Evolutionary conservation across 1,284 basidiomycete genomes (phyloP).

Genomic region (Inonotus hispidus): DNA sequence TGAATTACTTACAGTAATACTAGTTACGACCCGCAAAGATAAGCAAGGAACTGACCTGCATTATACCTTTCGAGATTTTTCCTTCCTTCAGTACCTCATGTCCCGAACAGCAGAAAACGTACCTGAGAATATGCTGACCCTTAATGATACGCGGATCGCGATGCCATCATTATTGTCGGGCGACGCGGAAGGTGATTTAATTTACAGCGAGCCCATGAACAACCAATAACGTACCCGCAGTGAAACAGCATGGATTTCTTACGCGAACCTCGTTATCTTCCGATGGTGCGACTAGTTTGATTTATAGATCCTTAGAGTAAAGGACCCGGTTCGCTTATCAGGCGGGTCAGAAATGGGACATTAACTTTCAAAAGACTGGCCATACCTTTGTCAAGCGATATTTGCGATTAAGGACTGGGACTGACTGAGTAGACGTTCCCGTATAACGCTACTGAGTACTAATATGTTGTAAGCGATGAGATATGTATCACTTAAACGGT

Average conservation of each 20-base stretch:
- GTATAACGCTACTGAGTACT: too few relatives aligned
- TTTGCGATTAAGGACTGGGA: slow-evolving; percentile 31
- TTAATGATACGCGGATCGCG: slow-evolving; percentile 38
- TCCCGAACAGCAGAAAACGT: background rate
- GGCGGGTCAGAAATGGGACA: background rate
- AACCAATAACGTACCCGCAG: slow-evolving; percentile 28
- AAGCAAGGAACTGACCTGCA: slow-evolving; percentile 54
- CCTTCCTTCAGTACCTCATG: background rate
- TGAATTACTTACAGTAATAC: slow-evolving; percentile 37
- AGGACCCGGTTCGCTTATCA: slow-evolving; percentile 21
- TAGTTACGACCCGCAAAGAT: slow-evolving; percentile 45
- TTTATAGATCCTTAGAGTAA: slow-evolving; percentile 29
- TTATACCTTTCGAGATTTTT: slow-evolving; percentile 33
- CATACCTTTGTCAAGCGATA: slow-evolving; percentile 28
- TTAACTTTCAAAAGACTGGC: background rate
- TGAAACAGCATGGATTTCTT: slow-evolving; percentile 47
- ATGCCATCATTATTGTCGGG: slow-evolving; percentile 27
- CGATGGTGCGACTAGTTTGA: slow-evolving; percentile 30
- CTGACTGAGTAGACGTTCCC: background rate
- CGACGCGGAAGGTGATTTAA: background rate
- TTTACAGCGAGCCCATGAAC: background rate
- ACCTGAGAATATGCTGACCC: slow-evolving; percentile 29
- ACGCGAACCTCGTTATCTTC: slow-evolving; percentile 40
- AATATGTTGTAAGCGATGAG: too few relatives aligned
- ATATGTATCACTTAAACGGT: too few relatives aligned